These are phyloP conservation scores for Myxozyma monticola DNA, from an alignment of 805 yeast species.

Conservation along the genomic window DNA sequence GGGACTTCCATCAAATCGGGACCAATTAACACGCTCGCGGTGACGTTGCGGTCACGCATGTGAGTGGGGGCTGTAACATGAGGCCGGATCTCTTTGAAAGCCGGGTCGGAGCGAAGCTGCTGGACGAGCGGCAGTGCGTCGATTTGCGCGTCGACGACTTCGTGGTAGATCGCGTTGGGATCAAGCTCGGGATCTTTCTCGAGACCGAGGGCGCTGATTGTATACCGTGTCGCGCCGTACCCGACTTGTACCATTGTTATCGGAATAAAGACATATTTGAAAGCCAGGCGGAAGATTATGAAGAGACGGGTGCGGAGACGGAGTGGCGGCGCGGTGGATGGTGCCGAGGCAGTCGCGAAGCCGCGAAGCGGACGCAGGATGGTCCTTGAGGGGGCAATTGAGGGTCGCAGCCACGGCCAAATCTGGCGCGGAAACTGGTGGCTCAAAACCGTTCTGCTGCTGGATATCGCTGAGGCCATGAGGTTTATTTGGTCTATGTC, in stretches of 20 bases:
- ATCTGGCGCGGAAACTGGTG: no score
- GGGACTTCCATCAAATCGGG: conserved; percentile 81
- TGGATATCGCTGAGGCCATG: no score
- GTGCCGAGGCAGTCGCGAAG: not conserved
- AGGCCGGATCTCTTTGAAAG: conserved; percentile 34
- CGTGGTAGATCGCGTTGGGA: not conserved
- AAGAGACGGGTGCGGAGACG: not conserved
- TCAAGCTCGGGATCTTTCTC: not conserved
- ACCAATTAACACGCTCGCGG: conserved; percentile 55
- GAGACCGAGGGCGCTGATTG: not conserved
- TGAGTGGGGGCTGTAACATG: conserved; percentile 34
- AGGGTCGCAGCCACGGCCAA: no score
- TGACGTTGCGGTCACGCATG: conserved; percentile 37
- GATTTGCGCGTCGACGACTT: conserved; percentile 9
- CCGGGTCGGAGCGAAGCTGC: conserved; percentile 32
- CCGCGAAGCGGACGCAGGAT: no score
- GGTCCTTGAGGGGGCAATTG: no score
- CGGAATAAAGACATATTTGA: conserved; percentile 12
- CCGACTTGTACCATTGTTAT: not conserved
- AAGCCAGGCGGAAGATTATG: not conserved
- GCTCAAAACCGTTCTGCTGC: no score
- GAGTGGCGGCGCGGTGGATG: not conserved
- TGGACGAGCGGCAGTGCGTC: conserved; percentile 2
- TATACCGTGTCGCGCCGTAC: not conserved
- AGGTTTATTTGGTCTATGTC: no score